Conservation (phyloP, 108 stramenopile genomes). For the Skeletonema tropicum region DNA sequence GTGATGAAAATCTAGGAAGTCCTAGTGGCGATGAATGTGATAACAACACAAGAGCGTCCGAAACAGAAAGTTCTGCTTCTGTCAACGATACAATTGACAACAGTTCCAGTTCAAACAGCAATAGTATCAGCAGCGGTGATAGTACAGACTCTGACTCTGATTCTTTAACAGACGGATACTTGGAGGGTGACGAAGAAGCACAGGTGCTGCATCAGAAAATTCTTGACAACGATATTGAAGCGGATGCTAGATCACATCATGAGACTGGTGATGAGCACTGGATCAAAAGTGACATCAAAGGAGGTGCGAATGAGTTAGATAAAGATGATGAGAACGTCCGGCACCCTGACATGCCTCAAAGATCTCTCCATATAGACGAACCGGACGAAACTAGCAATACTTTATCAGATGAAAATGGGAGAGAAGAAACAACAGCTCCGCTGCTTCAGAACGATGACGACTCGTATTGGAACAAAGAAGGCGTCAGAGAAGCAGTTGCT, state of each 20-base stretch:
- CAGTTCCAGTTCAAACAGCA: neutral
- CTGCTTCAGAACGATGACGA: neutral
- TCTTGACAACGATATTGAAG: neutral
- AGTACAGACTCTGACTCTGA: neutral
- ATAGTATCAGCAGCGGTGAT: neutral
- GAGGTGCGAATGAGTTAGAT: too few relatives aligned
- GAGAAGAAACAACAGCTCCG: neutral
- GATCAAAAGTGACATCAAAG: too few relatives aligned
- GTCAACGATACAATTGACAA: too few relatives aligned
- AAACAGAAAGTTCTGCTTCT: neutral
- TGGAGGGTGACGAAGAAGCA: neutral
- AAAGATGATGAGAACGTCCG: conserved; percentile 16
- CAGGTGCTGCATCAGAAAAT: neutral
- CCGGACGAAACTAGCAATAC: neutral
- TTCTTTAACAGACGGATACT: neutral
- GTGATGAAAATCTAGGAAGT: neutral
- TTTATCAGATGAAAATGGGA: neutral
- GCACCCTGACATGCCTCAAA: neutral
- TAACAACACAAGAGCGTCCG: neutral
- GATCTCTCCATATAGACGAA: neutral
- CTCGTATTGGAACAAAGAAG: neutral
- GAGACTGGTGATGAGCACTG: neutral
- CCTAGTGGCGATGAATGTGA: neutral
- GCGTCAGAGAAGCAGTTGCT: neutral
- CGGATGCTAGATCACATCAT: neutral